Evolutionary conservation across 305 asterid species (phyloP), one percentile per base, ranked within the genome.

Genomic region (Andrographis paniculata): DNA sequence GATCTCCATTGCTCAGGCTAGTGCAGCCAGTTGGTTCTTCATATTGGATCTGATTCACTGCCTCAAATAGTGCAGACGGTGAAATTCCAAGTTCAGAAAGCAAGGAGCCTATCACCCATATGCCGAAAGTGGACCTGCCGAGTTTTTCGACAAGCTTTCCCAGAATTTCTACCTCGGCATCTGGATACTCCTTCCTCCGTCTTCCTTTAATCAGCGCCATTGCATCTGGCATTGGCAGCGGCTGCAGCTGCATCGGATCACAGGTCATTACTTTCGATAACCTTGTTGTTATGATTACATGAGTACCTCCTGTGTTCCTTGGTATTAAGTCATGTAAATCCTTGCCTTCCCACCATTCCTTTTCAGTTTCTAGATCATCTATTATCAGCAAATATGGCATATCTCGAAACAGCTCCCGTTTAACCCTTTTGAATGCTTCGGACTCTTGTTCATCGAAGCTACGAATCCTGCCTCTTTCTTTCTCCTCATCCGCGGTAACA

Each of bases 311-410:
- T 0, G 94, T 79, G 64, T 85, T 82, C 51, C 94, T 61, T 2
- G 97, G 97, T n/a, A 88, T 70, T 35, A 88, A 59, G 48, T 88
- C 94, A 45, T 77, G 87, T 12, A 88, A 65, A 67, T 85, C 97
- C 61, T 82, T 88, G 1, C 91, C 95, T 42, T 88, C 94, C 95
- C 97, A 88, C 97, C 97, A 85, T 58, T 88, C 97, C 50, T 72
- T 76, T 61, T 88, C 95, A 0, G 75, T 68, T 55, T 88, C 95
- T 18, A 88, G 74, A 58, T 84, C 72, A 46, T 88, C 97, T 33
- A 88, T 79, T 6, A 88, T 76, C 19, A 89, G 59, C 27, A 89
- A 57, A 66, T 85, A 89, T 14, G 97, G 97, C 84, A 78, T 75
- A 61, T 88, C 95, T 4, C 95, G 71, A 20, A 88, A 82, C 18